phyloP scores from a whole-genome alignment of 768 basidiomycete species.

The Tricholoma sp. region DNA sequence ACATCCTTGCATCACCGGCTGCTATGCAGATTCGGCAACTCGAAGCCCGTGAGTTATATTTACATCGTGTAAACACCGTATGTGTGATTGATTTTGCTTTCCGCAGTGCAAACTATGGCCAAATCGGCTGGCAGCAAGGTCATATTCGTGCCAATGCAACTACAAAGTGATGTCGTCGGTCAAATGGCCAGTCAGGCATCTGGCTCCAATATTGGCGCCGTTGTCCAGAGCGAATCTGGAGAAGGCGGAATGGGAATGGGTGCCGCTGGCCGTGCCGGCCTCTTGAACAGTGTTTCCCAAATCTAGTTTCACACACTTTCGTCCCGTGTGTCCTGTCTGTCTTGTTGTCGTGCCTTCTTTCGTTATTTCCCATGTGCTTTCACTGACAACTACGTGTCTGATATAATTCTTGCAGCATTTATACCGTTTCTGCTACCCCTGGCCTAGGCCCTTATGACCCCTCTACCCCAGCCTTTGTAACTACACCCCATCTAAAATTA shows the following conservation, averaged over 20 bases:
- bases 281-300: slow-evolving; percentile 48
- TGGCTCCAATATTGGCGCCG: slow-evolving; percentile 22
- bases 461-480: no score
- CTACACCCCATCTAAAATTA: no score
- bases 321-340: neutral
- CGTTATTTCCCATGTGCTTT: neutral
- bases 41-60: slow-evolving; percentile 57
- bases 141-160: slow-evolving; percentile 91
- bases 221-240: slow-evolving; percentile 34
- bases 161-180: slow-evolving; percentile 65
- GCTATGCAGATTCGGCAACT: slow-evolving; percentile 98
- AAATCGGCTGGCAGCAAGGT: slow-evolving; percentile 86
- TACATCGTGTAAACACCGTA: neutral
- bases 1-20: slow-evolving; percentile 89
- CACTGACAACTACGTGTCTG: no score
- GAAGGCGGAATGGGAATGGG: slow-evolving; percentile 34
- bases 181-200: slow-evolving; percentile 35
- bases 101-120: slow-evolving; percentile 83
- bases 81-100: neutral
- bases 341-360: neutral
- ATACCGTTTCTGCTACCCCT: neutral
- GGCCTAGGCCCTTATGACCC: no score
- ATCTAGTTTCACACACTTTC: slow-evolving; percentile 22
- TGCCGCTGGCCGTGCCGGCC: slow-evolving; percentile 41
- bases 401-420: neutral